Evolutionary conservation across 805 yeast genomes (phyloP), one percentile per base, ranked within the genome.

Genomic region (Maudiozyma bulderi): DNA sequence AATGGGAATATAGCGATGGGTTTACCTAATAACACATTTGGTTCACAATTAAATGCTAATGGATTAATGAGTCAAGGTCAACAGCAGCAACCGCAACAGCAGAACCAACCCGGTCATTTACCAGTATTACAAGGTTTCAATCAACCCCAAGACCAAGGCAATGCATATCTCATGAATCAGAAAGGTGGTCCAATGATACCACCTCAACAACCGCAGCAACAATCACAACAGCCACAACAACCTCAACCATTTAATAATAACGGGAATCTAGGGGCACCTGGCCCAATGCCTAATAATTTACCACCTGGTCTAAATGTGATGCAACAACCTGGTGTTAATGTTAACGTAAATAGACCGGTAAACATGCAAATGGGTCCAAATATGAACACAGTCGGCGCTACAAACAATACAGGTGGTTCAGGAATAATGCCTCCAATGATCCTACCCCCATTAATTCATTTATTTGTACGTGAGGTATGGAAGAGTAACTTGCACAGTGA

Each of bases 381-480:
- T 38, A 42, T 53, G 43, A 39, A 33, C 39, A 43, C 38, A 3
- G 31, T 42, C 1, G 8, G 43, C 3, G 48, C 42, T 26, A 45
- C 47, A 43, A 47, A 47, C 14, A 41, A 51, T 8, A 44, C 44
- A 14, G 52, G 48, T 1, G 53, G 54, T 30, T 20, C 30, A 7
- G 11, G 13, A 6, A 9, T 29, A 15, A 41, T 52, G 38, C 56
- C 54, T 9, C 55, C 58, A 31, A 51, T 52, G 44, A 38, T 54
- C 8, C 50, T 62, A 48, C 62, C 65, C 6, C 67, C 65, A 14
- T 63, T 65, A 43, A 58, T 58, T 42, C 69, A 67, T 38, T 68
- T 68, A 44, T 73, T 75, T 32, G 77, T 83, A 11, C 73, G 80
- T 49, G 90, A 86, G 54, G 93, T 86, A 31, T 84, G 91, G 89